These are phyloP conservation scores for Cladosporium sp. DNA, from an alignment of 2,329 filamentous ascomycete genomes.

Conservation along the genomic window DNA sequence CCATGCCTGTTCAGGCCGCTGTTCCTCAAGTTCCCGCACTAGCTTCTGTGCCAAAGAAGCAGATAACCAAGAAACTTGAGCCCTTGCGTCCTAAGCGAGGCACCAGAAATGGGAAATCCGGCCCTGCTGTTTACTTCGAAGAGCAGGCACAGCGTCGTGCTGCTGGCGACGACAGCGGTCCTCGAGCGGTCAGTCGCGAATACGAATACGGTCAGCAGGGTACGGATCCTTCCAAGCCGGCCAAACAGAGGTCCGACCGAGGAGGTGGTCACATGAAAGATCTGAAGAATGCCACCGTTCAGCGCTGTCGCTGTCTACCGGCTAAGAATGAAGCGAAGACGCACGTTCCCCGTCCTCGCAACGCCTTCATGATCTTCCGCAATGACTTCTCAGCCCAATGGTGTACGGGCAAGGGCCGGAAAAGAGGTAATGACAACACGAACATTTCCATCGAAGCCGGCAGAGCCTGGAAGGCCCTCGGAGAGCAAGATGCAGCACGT, in stretches of 20 bases:
- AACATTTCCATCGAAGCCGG: slow-evolving; percentile 10
- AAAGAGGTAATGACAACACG: slow-evolving; percentile 3
- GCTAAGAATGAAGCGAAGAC: not conserved
- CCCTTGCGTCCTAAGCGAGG: not conserved
- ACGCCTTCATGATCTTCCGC: slow-evolving; percentile 18
- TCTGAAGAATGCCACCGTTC: not conserved
- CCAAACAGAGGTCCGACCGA: not conserved
- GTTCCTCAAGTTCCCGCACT: not conserved
- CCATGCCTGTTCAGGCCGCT: not conserved
- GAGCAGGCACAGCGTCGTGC: slow-evolving; percentile 9
- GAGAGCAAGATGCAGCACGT: not conserved
- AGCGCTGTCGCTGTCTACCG: not conserved
- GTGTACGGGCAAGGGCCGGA: not conserved
- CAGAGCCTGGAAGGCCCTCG: slow-evolving; percentile 1
- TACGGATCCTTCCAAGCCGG: not conserved
- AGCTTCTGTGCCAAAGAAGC: not conserved
- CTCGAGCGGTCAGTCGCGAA: not conserved
- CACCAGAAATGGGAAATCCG: slow-evolving; percentile 6
- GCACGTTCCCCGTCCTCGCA: slow-evolving; percentile 13
- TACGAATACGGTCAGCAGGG: not conserved
- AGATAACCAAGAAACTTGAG: not conserved
- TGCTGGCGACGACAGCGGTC: not conserved
- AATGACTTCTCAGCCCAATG: not conserved
- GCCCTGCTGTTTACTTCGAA: not conserved
- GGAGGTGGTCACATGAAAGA: not conserved